Evolutionary conservation across 495 filamentous ascomycete species (phyloP).

Genomic region (Penicillium canescens): DNA sequence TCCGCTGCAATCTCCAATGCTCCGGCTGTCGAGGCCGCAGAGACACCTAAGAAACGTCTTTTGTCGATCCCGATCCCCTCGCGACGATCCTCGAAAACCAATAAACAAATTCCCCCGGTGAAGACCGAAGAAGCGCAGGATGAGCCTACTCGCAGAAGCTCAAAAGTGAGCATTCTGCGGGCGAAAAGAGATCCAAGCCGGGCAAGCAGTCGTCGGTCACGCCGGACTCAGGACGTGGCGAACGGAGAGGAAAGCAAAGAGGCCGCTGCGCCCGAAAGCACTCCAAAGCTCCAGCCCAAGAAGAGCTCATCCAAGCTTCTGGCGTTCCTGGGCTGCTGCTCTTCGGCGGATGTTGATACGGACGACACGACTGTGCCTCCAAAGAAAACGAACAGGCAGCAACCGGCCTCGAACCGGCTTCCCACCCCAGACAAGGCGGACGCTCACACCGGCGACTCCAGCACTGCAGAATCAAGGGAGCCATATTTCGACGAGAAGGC

Average conservation of each 20-base stretch:
- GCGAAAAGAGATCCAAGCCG: constrained; percentile 69
- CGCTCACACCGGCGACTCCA: constrained; percentile 50
- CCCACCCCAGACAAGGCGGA: constrained; percentile 54
- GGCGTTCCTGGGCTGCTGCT: constrained; percentile 79
- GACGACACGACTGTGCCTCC: constrained; percentile 62
- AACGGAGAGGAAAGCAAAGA: constrained; percentile 39
- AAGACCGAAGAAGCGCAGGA: constrained; percentile 66
- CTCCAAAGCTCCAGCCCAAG: constrained; percentile 62
- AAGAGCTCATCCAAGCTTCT: constrained; percentile 54
- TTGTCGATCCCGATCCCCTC: constrained; percentile 63
- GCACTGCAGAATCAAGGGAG: constrained; percentile 58
- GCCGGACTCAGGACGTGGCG: constrained; percentile 42
- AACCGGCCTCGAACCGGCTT: constrained; percentile 55
- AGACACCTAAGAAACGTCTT: constrained; percentile 55
- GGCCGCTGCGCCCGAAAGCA: constrained; percentile 28
- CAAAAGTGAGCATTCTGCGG: constrained; percentile 70
- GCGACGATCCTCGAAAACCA: constrained; percentile 65
- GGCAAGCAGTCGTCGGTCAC: constrained; percentile 59
- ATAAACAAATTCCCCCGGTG: constrained; percentile 60
- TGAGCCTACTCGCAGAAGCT: constrained; percentile 59
- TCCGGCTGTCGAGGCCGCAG: constrained; percentile 17
- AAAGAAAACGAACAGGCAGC: constrained; percentile 63
- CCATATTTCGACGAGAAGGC: constrained; percentile 54
- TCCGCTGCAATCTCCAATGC: constrained; percentile 12
- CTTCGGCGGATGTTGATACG: constrained; percentile 60